Evolutionary conservation across 352 stramenopile species (phyloP).

Genomic region (Phytophthora idaei): DNA sequence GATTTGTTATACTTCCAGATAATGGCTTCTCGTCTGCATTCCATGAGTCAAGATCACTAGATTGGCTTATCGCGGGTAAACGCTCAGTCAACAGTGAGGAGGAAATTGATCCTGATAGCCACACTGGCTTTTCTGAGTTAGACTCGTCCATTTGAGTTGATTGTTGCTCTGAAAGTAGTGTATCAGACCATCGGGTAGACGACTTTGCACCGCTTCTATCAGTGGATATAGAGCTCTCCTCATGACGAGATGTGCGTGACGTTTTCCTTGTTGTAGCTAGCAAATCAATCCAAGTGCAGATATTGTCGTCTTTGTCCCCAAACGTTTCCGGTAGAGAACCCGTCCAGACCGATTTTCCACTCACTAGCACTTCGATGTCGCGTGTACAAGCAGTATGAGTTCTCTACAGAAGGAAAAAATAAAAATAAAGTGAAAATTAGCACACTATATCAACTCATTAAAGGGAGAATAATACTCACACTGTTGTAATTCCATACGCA

Average conservation of each 20-base stretch:
- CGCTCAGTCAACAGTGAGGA: conserved; percentile 11
- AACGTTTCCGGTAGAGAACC: conserved; percentile 77
- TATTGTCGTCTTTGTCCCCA: conserved; percentile 67
- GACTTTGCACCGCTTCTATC: conserved; percentile 2
- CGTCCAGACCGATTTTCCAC: conserved; percentile 69
- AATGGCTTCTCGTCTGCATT: conserved; percentile 26
- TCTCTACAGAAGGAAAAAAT: conserved; percentile 16
- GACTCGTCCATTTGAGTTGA: conserved; percentile 1
- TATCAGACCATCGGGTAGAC: conserved; percentile 8
- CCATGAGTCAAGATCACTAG: conserved; percentile 9
- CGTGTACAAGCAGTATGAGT: conserved; percentile 52
- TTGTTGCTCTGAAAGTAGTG: neutral
- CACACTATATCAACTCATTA: neutral
- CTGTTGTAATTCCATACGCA: conserved; percentile 88
- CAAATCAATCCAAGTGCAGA: conserved; percentile 75
- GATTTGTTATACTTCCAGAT: conserved; percentile 19
- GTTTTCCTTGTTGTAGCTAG: conserved; percentile 42
- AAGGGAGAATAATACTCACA: neutral
- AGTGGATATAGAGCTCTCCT: conserved; percentile 8
- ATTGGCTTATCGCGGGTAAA: conserved; percentile 13
- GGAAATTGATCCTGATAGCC: conserved; percentile 9
- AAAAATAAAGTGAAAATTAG: neutral
- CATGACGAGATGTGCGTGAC: conserved; percentile 25
- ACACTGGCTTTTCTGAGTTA: conserved; percentile 12
- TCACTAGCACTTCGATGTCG: conserved; percentile 72